Conservation (phyloP, 441 rosid species). For the Populus trichocarpa region DNA sequence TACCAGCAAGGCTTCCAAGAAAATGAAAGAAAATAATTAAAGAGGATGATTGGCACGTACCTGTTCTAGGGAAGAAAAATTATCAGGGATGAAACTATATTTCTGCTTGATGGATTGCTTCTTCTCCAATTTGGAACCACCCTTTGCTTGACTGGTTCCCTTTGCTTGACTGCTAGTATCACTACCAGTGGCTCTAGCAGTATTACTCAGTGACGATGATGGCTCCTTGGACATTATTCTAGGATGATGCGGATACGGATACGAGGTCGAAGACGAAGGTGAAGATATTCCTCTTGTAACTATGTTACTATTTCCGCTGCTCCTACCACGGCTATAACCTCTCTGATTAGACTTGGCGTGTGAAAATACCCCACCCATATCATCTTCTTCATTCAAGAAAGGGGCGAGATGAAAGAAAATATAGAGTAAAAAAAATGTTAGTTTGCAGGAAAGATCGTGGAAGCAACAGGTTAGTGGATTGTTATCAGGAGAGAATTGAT, state of each 20-base stretch:
- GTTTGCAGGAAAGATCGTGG: neutral
- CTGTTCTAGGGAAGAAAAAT: constrained; percentile 22
- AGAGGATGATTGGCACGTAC: neutral
- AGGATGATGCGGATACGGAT: neutral
- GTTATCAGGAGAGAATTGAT: neutral
- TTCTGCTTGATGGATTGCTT: constrained; percentile 13
- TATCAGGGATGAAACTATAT: constrained; percentile 22
- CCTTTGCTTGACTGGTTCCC: neutral
- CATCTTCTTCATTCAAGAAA: constrained; percentile 5
- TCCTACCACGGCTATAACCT: neutral
- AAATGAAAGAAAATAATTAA: neutral
- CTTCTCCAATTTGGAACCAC: constrained; percentile 2
- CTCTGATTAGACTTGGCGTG: neutral
- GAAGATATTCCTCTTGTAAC: too few species aligned
- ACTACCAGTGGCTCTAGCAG: neutral
- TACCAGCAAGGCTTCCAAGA: neutral
- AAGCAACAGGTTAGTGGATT: neutral
- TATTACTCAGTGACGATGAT: neutral
- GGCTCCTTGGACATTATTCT: neutral
- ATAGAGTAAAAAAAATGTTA: neutral
- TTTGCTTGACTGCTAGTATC: neutral
- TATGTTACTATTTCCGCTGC: neutral
- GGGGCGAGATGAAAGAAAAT: neutral
- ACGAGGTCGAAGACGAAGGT: neutral
- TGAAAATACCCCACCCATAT: constrained; percentile 15